Percentiles rank a stretch among this genome's conserved stretches.
These are phyloP conservation scores for Pleurotus salmoneostramineus DNA, from an alignment of 768 basidiomycete species.

Conservation along the genomic window DNA sequence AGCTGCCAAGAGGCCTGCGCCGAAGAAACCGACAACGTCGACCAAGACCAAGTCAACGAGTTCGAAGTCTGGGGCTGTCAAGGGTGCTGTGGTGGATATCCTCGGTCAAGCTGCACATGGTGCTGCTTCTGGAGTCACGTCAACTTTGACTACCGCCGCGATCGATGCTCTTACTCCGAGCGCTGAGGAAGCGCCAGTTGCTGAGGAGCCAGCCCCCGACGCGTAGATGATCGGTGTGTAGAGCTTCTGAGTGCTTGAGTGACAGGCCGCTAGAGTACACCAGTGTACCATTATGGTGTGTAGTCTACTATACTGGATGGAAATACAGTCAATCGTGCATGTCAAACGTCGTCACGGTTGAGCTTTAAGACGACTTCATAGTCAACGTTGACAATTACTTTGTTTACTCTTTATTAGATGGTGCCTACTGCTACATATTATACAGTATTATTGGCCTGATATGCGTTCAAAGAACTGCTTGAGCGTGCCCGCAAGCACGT, in stretches of 20 bases:
- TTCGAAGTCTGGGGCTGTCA: background rate
- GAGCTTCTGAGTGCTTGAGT: too few relatives aligned
- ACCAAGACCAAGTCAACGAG: background rate
- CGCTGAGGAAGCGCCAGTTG: background rate
- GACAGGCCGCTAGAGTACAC: too few relatives aligned
- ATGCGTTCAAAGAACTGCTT: constrained; percentile 90
- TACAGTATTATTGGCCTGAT: constrained; percentile 53
- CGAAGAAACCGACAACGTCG: too few relatives aligned
- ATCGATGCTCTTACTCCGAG: background rate
- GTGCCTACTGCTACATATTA: background rate
- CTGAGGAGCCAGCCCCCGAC: background rate
- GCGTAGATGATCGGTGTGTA: background rate
- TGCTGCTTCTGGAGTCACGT: background rate
- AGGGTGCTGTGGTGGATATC: background rate
- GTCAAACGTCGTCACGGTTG: too few relatives aligned
- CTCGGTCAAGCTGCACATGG: background rate
- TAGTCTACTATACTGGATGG: too few relatives aligned
- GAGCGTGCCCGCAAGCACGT: constrained; percentile 82
- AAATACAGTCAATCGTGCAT: too few relatives aligned
- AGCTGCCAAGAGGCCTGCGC: background rate
- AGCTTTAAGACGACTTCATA: too few relatives aligned
- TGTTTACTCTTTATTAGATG: background rate
- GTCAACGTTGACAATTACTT: too few relatives aligned
- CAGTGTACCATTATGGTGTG: too few relatives aligned
- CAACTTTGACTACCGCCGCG: background rate